phyloP scores from a whole-genome alignment of 192 early-diverging fungal species.

The Mortierella claussenii region DNA sequence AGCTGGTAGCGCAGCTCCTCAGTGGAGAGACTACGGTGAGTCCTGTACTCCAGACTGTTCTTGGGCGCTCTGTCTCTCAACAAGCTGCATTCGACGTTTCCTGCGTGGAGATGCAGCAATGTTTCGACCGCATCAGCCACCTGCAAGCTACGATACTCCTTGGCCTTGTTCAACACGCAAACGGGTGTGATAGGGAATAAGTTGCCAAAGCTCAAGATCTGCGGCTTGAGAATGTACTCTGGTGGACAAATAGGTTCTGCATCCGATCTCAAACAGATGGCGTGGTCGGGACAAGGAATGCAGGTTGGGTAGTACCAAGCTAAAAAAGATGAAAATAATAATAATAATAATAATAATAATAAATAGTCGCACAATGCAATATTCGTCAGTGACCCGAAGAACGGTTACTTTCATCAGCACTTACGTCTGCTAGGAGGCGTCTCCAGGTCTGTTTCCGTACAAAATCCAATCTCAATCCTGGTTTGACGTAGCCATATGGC shows the following conservation, averaged over 20 bases:
- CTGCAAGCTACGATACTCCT: conserved; percentile 48
- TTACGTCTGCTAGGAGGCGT: conserved; percentile 7
- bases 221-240: conserved; percentile 46
- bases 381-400: too few species aligned
- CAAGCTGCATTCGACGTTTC: conserved; percentile 50
- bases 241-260: conserved; percentile 35
- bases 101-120: conserved; percentile 36
- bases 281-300: conserved; percentile 57
- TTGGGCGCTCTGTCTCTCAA: conserved; percentile 14
- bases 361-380: too few species aligned
- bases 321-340: background rate
- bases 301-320: conserved; percentile 51
- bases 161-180: conserved; percentile 55
- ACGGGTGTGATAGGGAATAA: conserved; percentile 44
- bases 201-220: conserved; percentile 52
- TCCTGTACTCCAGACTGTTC: conserved; percentile 15
- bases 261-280: conserved; percentile 33
- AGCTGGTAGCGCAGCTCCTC: conserved; percentile 41
- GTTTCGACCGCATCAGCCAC: conserved; percentile 47
- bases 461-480: conserved; percentile 47
- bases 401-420: too few species aligned
- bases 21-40: conserved; percentile 23
- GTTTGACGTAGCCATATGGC: conserved; percentile 49
- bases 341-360: too few species aligned
- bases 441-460: conserved; percentile 12